These are phyloP conservation scores for Avena insularis DNA, from an alignment of 176 grass and related monocot genomes.

Conservation along the genomic window DNA sequence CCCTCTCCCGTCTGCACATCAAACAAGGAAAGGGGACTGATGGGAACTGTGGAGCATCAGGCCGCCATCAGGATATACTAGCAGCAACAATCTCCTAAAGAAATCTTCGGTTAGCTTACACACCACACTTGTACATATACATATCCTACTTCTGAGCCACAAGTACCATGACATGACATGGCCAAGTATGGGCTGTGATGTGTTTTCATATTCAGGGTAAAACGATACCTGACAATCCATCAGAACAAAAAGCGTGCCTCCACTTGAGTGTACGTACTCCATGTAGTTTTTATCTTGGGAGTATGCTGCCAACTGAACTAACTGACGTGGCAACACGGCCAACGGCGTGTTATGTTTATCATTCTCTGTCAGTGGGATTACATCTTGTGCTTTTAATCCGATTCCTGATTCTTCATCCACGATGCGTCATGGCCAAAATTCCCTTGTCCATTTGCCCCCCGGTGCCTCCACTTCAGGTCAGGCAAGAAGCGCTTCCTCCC, in stretches of 20 bases:
- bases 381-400: slow-evolving; percentile 10
- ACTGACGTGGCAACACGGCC: slow-evolving; percentile 8
- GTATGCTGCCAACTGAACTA: slow-evolving; percentile 43
- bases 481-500: slow-evolving; percentile 53
- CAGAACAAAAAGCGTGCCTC: not conserved
- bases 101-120: slow-evolving; percentile 18
- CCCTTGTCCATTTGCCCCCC: slow-evolving; percentile 38
- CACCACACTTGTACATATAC: slow-evolving; percentile 25
- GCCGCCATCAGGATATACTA: not conserved
- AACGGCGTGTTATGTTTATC: not conserved
- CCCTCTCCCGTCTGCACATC: slow-evolving; percentile 22
- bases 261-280: slow-evolving; percentile 12
- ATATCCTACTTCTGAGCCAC: not conserved
- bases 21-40: slow-evolving; percentile 11
- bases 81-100: slow-evolving; percentile 7
- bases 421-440: slow-evolving; percentile 44
- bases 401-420: slow-evolving; percentile 59
- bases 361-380: slow-evolving; percentile 13
- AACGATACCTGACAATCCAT: not conserved
- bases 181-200: not conserved
- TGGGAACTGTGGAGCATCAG: slow-evolving; percentile 20
- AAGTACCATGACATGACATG: slow-evolving; percentile 18
- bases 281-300: not conserved
- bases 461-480: slow-evolving; percentile 47
- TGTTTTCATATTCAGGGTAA: not conserved